A percentile compares a stretch with the other conserved stretches of the same genome.
These are phyloP conservation scores for Diplodia corticola DNA, from an alignment of 2,329 filamentous ascomycete genomes.

Conservation along the genomic window DNA sequence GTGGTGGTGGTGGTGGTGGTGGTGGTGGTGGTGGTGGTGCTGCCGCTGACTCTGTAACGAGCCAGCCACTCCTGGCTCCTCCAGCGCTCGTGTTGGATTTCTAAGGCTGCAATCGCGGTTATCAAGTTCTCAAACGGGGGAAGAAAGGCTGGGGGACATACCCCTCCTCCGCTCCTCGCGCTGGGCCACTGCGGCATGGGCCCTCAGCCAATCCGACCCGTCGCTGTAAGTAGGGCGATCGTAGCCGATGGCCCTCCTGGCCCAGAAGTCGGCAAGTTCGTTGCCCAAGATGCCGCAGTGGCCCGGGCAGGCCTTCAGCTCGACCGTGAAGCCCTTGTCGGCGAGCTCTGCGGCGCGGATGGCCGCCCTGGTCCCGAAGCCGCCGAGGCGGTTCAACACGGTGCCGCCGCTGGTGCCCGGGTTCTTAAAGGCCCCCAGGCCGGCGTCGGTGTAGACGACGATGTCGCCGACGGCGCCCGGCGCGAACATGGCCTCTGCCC, in stretches of 20 bases:
- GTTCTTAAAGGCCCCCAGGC: not conserved
- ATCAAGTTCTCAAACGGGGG: not conserved
- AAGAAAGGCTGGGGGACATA: not conserved
- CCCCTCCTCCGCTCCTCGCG: not conserved
- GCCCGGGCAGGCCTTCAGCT: not conserved
- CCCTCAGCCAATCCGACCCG: not conserved
- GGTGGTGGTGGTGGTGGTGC: not conserved
- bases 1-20: not conserved
- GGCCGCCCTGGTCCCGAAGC: not conserved
- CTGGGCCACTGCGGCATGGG: not conserved
- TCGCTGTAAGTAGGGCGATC: rapidly evolving
- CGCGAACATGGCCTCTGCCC: not conserved
- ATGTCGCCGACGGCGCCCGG: not conserved
- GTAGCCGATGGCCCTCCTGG: not conserved
- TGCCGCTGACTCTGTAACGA: not conserved
- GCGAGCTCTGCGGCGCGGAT: not conserved
- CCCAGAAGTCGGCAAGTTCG: not conserved
- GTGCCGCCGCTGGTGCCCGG: not conserved
- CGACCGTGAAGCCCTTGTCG: not conserved
- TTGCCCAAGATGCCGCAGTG: not conserved
- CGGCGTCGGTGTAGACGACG: not conserved
- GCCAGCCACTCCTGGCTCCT: no score
- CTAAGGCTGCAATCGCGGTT: not conserved
- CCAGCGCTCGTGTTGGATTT: no score
- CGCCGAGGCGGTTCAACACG: not conserved